Conservation (phyloP, 2,329 filamentous ascomycete genomes). For the Penicillium expansum region DNA sequence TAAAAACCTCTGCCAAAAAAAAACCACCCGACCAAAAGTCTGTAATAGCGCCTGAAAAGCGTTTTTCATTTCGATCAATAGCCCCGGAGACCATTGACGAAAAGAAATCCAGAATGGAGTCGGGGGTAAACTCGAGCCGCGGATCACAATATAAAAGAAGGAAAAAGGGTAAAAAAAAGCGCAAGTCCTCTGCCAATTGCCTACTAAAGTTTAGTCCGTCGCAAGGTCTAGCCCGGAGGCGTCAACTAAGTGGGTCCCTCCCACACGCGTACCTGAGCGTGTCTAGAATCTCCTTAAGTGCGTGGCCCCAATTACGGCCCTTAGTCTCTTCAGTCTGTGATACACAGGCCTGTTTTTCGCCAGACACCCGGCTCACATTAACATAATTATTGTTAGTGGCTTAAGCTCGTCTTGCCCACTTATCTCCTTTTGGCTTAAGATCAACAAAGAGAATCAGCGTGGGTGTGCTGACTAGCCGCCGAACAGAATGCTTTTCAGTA, state of each 20-base stretch:
- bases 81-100: not conserved
- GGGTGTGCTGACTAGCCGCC: not conserved
- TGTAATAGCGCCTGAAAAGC: not conserved
- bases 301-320: slow-evolving; percentile 9
- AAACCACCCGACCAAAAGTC: not conserved
- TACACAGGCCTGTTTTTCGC: slow-evolving; percentile 12
- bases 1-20: no score
- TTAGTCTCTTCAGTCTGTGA: not conserved
- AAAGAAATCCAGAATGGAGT: not conserved
- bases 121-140: no score
- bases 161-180: not conserved
- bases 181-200: not conserved
- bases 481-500: not conserved
- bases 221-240: slow-evolving; percentile 27
- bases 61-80: not conserved
- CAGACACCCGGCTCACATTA: slow-evolving; percentile 6
- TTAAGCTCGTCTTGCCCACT: not conserved
- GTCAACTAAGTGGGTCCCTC: slow-evolving; percentile 15
- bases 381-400: slow-evolving; percentile 4
- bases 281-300: not conserved
- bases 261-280: slow-evolving; percentile 14
- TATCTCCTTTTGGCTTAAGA: slow-evolving; percentile 11
- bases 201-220: slow-evolving; percentile 25
- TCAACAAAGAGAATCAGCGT: slow-evolving; percentile 16
- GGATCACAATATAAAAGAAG: slow-evolving; percentile 3